These are phyloP conservation scores for Eucalyptus shirleyi DNA, from an alignment of 345 rosid species.

Conservation along the genomic window DNA sequence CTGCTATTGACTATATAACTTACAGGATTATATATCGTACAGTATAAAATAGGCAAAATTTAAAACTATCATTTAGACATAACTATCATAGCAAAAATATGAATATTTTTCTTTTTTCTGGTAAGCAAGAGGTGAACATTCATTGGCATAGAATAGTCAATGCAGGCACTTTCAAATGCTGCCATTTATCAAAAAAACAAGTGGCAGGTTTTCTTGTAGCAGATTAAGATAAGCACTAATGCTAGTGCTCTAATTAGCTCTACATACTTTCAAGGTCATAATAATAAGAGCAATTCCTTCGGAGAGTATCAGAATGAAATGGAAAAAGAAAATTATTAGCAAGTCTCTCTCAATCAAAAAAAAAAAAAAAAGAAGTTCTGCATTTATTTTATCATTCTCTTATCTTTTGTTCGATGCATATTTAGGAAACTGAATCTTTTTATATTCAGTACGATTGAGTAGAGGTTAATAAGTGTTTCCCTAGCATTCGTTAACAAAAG, in stretches of 20 bases:
- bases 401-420: neutral
- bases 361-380: neutral
- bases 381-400: neutral
- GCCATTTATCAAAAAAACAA: neutral
- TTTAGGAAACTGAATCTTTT: neutral
- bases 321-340: neutral
- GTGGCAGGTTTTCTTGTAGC: neutral
- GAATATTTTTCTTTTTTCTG: neutral
- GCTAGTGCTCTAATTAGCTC: neutral
- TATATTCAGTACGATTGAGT: neutral
- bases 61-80: neutral
- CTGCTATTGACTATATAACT: neutral
- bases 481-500: neutral
- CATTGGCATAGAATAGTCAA: neutral
- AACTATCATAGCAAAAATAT: neutral
- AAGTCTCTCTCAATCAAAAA: neutral
- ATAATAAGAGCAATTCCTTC: neutral
- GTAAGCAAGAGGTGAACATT: neutral
- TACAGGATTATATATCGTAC: neutral
- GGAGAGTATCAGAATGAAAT: neutral
- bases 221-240: neutral
- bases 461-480: neutral
- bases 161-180: neutral
- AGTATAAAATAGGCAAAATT: neutral
- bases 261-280: neutral